Conservation (phyloP, 2,329 filamentous ascomycete genomes). For the Macroventuria anomochaeta region DNA sequence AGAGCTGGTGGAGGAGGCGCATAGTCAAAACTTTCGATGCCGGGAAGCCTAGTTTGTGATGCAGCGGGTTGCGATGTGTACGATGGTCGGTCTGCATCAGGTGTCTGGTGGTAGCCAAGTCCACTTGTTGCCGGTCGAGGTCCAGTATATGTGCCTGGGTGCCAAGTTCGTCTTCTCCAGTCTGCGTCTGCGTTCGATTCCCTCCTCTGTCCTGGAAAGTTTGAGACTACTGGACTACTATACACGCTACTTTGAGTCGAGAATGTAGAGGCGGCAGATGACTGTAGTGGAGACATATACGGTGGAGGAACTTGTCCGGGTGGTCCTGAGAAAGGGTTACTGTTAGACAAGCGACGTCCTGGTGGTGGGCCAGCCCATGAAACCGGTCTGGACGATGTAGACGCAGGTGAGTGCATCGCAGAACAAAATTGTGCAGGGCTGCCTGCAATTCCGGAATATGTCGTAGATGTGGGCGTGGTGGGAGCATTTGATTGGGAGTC, state of each 20-base stretch:
- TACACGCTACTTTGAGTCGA: slow-evolving; percentile 66
- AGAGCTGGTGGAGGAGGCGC: slow-evolving; percentile 68
- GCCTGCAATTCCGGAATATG: slow-evolving; percentile 76
- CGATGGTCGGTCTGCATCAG: slow-evolving; percentile 66
- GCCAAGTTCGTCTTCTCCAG: slow-evolving; percentile 87
- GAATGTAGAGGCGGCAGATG: slow-evolving; percentile 60
- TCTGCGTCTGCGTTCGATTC: slow-evolving; percentile 77
- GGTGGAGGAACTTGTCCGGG: slow-evolving; percentile 66
- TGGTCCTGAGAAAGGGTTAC: slow-evolving; percentile 75
- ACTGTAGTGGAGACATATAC: slow-evolving; percentile 62
- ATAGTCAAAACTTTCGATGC: slow-evolving; percentile 90
- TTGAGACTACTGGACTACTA: slow-evolving; percentile 70
- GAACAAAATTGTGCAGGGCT: slow-evolving; percentile 75
- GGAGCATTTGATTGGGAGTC: slow-evolving; percentile 73
- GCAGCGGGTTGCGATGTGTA: slow-evolving; percentile 61
- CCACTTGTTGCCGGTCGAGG: slow-evolving; percentile 72
- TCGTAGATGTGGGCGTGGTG: slow-evolving; percentile 82
- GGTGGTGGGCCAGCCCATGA: slow-evolving; percentile 76
- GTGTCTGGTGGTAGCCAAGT: slow-evolving; percentile 76
- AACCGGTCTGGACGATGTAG: slow-evolving; percentile 71
- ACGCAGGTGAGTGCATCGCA: slow-evolving; percentile 73
- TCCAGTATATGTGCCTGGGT: slow-evolving; percentile 72
- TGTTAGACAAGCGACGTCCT: slow-evolving; percentile 74
- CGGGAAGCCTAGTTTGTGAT: slow-evolving; percentile 73
- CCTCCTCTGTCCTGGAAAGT: slow-evolving; percentile 67